A percentile compares a stretch with the other conserved stretches of the same genome.
Conservation (phyloP, 1,139 yeast genomes). For the Yamadazyma triangularis region DNA sequence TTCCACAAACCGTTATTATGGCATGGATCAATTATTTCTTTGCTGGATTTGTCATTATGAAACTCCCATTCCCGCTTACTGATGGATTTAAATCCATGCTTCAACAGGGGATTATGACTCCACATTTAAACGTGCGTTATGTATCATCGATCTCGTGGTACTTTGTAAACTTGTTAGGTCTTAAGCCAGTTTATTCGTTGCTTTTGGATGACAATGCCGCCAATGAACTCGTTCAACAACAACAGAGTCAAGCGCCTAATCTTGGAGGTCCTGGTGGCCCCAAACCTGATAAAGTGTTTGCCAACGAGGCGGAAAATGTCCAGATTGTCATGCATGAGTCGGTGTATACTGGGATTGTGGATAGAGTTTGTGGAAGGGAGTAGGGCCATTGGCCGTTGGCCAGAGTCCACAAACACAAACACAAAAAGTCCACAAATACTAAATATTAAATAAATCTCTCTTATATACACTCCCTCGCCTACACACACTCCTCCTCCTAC, state of each 20-base stretch:
- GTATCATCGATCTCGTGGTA: slow-evolving; percentile 99
- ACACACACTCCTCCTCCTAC: background rate
- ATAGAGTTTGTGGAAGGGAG: slow-evolving; percentile 56
- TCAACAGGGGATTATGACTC: slow-evolving; percentile 81
- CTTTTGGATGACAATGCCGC: slow-evolving; percentile 56
- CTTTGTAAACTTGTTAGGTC: slow-evolving; percentile 82
- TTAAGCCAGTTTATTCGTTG: slow-evolving; percentile 74
- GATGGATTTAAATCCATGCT: slow-evolving; percentile 87
- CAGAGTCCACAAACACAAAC: background rate
- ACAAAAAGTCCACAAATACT: background rate
- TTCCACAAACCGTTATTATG: slow-evolving; percentile 93
- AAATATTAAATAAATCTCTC: background rate
- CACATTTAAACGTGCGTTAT: slow-evolving; percentile 85
- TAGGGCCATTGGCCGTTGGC: too few species aligned
- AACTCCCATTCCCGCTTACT: slow-evolving; percentile 64
- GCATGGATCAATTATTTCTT: slow-evolving; percentile 95
- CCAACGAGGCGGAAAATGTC: slow-evolving; percentile 71
- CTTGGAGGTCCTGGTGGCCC: slow-evolving; percentile 58
- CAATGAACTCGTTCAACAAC: slow-evolving; percentile 48
- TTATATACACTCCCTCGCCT: background rate
- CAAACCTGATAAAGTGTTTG: slow-evolving; percentile 55
- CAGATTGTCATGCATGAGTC: slow-evolving; percentile 56
- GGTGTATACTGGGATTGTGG: slow-evolving; percentile 60
- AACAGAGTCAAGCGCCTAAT: slow-evolving; percentile 40
- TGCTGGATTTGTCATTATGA: slow-evolving; percentile 81